Evolutionary conservation across 2,329 filamentous ascomycete genomes (phyloP).

Genomic region (Xylaria digitata): DNA sequence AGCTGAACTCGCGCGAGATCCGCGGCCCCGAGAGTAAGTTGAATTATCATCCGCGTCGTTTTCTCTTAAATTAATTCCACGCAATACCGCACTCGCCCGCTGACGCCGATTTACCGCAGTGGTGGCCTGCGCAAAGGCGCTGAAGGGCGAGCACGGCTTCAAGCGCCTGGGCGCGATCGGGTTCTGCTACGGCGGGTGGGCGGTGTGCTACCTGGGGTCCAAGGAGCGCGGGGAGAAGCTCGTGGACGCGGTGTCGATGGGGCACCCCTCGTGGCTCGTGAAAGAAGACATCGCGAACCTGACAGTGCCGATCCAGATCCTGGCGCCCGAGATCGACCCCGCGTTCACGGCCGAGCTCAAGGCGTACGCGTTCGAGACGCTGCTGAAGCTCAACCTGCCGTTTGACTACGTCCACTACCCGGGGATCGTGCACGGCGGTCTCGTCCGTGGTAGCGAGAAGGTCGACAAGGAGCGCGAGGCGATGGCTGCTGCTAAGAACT

Average conservation of each 20-base stretch:
- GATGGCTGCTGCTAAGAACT: slow-evolving; percentile 61
- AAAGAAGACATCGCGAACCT: slow-evolving; percentile 58
- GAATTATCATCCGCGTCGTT: slow-evolving; percentile 14
- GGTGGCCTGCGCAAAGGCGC: slow-evolving; percentile 49
- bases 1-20: slow-evolving; percentile 52
- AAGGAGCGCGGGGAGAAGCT: slow-evolving; percentile 49
- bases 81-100: slow-evolving; percentile 17
- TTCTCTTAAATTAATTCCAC: too few relatives aligned
- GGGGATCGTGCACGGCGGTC: slow-evolving; percentile 59
- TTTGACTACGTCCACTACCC: slow-evolving; percentile 66
- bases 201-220: slow-evolving; percentile 55
- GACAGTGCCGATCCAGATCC: slow-evolving; percentile 58
- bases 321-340: slow-evolving; percentile 55
- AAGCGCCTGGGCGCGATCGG: slow-evolving; percentile 56
- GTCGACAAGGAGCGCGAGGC: slow-evolving; percentile 56
- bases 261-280: slow-evolving; percentile 56
- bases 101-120: slow-evolving; percentile 40
- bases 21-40: slow-evolving; percentile 52
- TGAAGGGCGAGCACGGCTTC: slow-evolving; percentile 49
- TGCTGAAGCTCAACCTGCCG: slow-evolving; percentile 53
- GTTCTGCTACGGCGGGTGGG: slow-evolving; percentile 62
- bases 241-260: slow-evolving; percentile 57
- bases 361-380: slow-evolving; percentile 52
- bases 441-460: slow-evolving; percentile 56
- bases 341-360: slow-evolving; percentile 60